Evolutionary conservation across 352 stramenopile genomes (phyloP), one percentile per base, ranked within the genome.

Genomic region (Phytophthora litchii): DNA sequence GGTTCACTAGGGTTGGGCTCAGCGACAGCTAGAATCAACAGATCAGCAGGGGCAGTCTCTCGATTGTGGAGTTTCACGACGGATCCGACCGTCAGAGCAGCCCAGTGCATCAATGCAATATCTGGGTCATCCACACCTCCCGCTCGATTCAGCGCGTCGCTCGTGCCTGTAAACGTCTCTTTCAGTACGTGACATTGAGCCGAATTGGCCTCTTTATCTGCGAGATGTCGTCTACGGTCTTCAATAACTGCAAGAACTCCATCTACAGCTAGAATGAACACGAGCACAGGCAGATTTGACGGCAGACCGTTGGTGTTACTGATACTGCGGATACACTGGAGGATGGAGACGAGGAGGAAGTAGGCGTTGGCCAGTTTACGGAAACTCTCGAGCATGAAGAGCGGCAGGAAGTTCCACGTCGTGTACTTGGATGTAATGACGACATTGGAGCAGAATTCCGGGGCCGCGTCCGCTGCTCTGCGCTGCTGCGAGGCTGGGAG

Each of bases 381-480:
- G 65, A 94, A 94, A 8, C 70, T 84, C 58, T 97, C 89, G 60
- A 91, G 67, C 44, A 97, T 76, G 40, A 97, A 97, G 4, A 87
- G 75, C 38, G 91, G 91, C 27, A 98, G 37, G 54, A 98, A 97
- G 60, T 85, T 95, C 68, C 77, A 94, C 14, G 67, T 63, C 56
- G 89, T 94, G 76, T 97, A 98, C 75, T 96, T 97, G 67, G 88
- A 94, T 42, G 92, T 97, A 53, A 91, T 91, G 13, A 98, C 85
- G 27, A 93, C 72, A 54, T 98, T 98, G 14, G 79, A 81, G 64
- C 77, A 88, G 57, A 89, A 91, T 9, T 64, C 42, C 13, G 67
- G 37, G 29, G 62, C 35, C 2, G 29, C 46, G 14, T 69, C 63
- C 14, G 43, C 20, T 1, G 48, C 35, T 11, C 38, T 48, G 36